Evolutionary conservation across 139 green algal species (phyloP).

Genomic region (Astrephomene gubernaculifera): DNA sequence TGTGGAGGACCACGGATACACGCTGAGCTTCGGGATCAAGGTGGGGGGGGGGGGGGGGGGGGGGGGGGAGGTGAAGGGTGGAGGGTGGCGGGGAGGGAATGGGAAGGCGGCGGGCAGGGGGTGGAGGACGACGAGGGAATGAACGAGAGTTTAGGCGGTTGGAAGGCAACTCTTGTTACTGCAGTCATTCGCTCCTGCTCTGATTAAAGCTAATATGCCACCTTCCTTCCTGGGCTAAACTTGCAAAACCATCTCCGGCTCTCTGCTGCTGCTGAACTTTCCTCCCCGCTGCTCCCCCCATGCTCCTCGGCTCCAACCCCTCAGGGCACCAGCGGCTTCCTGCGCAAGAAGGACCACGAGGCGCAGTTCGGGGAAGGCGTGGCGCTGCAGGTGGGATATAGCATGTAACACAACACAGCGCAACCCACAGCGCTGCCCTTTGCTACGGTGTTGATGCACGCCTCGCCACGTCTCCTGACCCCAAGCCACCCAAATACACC

Average conservation of each 20-base stretch:
- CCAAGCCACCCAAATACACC: no score
- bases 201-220: no score
- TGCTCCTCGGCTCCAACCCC: neutral
- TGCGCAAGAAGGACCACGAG: slow-evolving; percentile 54
- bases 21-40: slow-evolving; percentile 86
- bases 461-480: no score
- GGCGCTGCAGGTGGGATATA: slow-evolving; percentile 28
- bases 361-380: slow-evolving; percentile 48
- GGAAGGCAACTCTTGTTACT: no score
- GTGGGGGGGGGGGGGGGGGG: slow-evolving; percentile 44
- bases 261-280: neutral
- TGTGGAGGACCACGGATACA: slow-evolving; percentile 94
- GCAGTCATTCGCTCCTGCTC: no score
- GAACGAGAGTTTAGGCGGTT: neutral
- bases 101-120: neutral
- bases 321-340: slow-evolving; percentile 75
- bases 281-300: neutral
- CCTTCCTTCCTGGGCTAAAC: no score
- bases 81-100: neutral
- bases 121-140: neutral
- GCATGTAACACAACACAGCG: no score
- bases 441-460: no score
- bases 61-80: neutral
- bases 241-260: no score
- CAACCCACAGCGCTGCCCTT: no score